Evolutionary conservation across 495 filamentous ascomycete genomes (phyloP).

Genomic region (Penicillium diatomitis): DNA sequence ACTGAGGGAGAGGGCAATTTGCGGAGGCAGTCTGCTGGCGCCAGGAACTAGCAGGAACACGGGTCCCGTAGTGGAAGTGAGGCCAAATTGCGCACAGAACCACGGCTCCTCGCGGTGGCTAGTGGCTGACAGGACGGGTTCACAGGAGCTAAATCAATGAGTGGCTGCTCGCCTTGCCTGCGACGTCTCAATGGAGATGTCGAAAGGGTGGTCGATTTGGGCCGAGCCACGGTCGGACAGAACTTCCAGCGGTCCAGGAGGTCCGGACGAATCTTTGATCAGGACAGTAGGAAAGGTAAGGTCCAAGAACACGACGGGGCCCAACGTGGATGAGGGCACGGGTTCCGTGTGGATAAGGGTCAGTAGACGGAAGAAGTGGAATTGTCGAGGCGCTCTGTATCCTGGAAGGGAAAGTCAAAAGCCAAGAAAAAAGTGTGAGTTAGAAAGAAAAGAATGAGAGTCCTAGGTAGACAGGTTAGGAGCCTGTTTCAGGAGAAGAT

Average conservation of each 20-base stretch:
- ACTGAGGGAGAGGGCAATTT: no score
- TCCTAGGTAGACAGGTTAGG: no score
- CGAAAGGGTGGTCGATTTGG: slow-evolving; percentile 12
- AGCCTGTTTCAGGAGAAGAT: no score
- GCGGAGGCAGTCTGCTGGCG: background rate
- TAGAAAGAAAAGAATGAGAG: no score
- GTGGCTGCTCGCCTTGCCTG: background rate
- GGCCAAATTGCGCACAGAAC: slow-evolving; percentile 2
- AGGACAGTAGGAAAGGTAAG: background rate
- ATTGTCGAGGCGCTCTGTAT: no score
- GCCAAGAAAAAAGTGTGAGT: no score
- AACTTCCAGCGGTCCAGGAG: slow-evolving; percentile 24
- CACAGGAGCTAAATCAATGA: background rate
- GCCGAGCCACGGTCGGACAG: slow-evolving; percentile 26
- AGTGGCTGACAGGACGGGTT: slow-evolving; percentile 2
- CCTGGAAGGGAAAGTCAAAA: no score
- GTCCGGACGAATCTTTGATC: slow-evolving; percentile 17
- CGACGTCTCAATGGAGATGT: background rate
- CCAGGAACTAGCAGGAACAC: slow-evolving; percentile 1
- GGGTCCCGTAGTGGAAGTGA: background rate
- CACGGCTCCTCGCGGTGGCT: slow-evolving; percentile 8
- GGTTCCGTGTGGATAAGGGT: no score
- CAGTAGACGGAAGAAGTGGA: no score
- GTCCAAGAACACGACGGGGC: background rate
- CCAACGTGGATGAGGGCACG: background rate